Base-by-base conservation (phyloP, 768 basidiomycete genomes). In the Pholiota molesta region DNA sequence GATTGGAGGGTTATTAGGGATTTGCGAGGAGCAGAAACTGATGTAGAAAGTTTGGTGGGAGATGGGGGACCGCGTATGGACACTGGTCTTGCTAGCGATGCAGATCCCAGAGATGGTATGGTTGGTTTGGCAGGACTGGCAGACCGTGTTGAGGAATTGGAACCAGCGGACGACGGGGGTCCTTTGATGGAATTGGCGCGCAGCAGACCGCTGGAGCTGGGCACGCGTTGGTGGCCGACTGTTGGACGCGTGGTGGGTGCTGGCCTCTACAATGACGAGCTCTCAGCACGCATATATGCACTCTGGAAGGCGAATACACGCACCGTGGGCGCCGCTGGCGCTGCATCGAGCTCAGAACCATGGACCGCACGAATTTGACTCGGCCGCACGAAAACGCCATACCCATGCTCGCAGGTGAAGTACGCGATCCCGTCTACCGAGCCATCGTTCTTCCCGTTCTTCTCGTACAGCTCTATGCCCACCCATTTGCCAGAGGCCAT, bases 361-460 rank as follows among this genome's bases (percentile, higher is more conserved):
- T 83, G 77, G 26, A 88, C 74, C 4, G 83, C 69, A 71, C 85
- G 92, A 64, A 98, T 92, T 73, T 94, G 91, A 70, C 90, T 90
- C 0, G 91, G 86, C 37, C 92, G 82, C 5, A 98, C 89, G 72
- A 99, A 99, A 29, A 99, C 91, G 52, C 97, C 97, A 77, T 92
- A 79, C 31, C 80, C 79, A 52, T 81, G 78, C 68, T 83, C 83
- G 78, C 95, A 98, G 17, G 78, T 80, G 74, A 99, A 99, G 77
- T 99, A 99, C 1, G 75, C 64, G 53, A 86, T 75, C 16, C 90
- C 94, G 37, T 89, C 80, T 8, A 99, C 91, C 1, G 87, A 84
- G 1, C 97, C 97, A 68, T 99, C 93, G 79, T 99, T 99, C 88
- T 99, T 99, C 40, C 97, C 97, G 49, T 85, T 89, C 8, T 86